Conservation (phyloP, 345 rosid genomes). For the Populus deltoides region DNA sequence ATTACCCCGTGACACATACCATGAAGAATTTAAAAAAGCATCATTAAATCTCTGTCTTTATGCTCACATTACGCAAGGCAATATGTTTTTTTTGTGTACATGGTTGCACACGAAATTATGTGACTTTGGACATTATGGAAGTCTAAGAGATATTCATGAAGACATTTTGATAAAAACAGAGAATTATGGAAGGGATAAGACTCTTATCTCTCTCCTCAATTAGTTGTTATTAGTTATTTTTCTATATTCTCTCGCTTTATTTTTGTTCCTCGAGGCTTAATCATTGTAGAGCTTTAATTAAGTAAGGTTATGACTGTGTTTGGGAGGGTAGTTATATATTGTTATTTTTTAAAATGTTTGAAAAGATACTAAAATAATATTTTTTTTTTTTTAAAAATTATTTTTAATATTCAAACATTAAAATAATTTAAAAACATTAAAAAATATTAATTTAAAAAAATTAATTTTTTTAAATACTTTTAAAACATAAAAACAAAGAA, state of each 20-base stretch:
- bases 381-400: no score
- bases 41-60: background rate
- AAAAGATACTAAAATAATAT: no score
- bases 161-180: background rate
- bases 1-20: no score
- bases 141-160: background rate
- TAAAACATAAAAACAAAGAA: no score
- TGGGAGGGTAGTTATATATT: no score
- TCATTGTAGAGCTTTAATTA: no score
- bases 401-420: rapidly evolving
- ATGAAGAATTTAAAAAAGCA: background rate
- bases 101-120: background rate
- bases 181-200: background rate
- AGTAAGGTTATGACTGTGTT: no score
- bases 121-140: background rate
- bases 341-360: no score
- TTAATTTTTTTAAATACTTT: no score
- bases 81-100: background rate
- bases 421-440: no score
- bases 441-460: no score
- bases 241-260: background rate
- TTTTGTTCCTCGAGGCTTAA: no score
- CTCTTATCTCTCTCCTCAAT: background rate
- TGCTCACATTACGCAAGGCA: background rate
- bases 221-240: background rate